Evolutionary conservation across 768 basidiomycete species (phyloP), one percentile per base, ranked within the genome.

Genomic region (Cantharellus anzutake): DNA sequence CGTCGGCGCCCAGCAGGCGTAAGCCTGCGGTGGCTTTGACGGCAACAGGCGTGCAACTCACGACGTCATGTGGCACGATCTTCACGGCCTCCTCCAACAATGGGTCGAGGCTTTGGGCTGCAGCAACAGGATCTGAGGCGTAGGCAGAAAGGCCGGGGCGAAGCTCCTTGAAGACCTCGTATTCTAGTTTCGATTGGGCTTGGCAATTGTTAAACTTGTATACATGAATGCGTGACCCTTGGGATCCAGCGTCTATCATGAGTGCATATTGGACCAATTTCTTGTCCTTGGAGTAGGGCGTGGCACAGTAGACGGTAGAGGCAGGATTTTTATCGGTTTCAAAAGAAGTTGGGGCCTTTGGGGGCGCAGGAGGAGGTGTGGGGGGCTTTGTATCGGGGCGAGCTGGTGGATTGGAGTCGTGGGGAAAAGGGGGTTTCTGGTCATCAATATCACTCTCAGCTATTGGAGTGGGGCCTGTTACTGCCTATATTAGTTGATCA

Each of bases 181-280:
- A 92, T 69, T 98, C 94, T 71, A 86, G 87, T 29, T 74, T 68
- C 1, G 91, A 82, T 0, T 84, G 79, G 0, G 82, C 69, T 0
- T 75, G 74, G 73, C 91, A 92, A 74, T 91, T 83, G 77, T 94
- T 78, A 80, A 98, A 97, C 68, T 96, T 98, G 82, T 98, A 99
- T 40, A 98, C 78, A 76, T 99, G 96, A 67, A 98, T 92, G 16
- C 96, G 81, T 0, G 93, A 96, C 20, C 94, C 96, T 0, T 92
- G 96, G 16, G 93, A 97, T 34, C 96, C 96, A 0, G 96, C 94
- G 70, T 99, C 96, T 72, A 98, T 87, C 83, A 97, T 96, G 66
- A 98, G 78, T 0, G 90, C 92, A 70, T 87, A 99, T 69, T 91
- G 89, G 7, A 94, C 84, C 60, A 94, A 74, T 0, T 78, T 76